phyloP scores from a whole-genome alignment of 1,284 basidiomycete species.

The Gomphus bonarii region DNA sequence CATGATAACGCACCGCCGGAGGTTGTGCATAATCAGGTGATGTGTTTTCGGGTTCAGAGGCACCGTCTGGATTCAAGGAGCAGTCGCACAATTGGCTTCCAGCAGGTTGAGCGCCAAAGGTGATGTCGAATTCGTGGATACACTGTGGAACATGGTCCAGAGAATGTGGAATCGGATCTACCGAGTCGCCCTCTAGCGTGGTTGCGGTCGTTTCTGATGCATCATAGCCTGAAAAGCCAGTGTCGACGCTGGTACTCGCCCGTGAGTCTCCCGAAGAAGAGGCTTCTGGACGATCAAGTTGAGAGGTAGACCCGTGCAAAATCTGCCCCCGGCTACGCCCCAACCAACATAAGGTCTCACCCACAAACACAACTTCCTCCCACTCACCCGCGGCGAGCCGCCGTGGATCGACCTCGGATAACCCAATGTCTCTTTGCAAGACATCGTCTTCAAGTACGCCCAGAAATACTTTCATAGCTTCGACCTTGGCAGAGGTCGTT shows the following conservation, averaged over 20 bases:
- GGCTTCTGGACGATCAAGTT: background rate
- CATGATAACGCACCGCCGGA: constrained; percentile 35
- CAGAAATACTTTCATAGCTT: constrained; percentile 69
- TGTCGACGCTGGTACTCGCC: background rate
- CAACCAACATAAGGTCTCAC: constrained; percentile 55
- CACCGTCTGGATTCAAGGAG: background rate
- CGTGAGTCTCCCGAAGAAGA: background rate
- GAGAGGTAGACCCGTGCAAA: constrained; percentile 3
- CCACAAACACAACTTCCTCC: constrained; percentile 55
- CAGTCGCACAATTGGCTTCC: background rate
- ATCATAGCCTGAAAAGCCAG: background rate
- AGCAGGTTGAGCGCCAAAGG: constrained; percentile 15
- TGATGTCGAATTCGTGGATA: constrained; percentile 42
- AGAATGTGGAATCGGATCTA: constrained; percentile 13
- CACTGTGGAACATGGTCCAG: constrained; percentile 23
- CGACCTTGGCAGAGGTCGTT: constrained; percentile 30
- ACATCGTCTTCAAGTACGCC: constrained; percentile 66
- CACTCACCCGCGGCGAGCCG: constrained; percentile 48
- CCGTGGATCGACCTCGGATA: constrained; percentile 52
- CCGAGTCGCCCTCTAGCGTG: constrained; percentile 21
- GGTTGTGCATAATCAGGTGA: constrained; percentile 13
- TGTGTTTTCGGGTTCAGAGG: background rate
- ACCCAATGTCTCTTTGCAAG: constrained; percentile 45
- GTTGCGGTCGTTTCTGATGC: constrained; percentile 26
- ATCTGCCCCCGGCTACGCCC: constrained; percentile 24